Percentiles rank a stretch among this genome's conserved stretches.
These are phyloP conservation scores for Suhomyces canberraensis DNA, from an alignment of 805 yeast genomes.

Conservation along the genomic window DNA sequence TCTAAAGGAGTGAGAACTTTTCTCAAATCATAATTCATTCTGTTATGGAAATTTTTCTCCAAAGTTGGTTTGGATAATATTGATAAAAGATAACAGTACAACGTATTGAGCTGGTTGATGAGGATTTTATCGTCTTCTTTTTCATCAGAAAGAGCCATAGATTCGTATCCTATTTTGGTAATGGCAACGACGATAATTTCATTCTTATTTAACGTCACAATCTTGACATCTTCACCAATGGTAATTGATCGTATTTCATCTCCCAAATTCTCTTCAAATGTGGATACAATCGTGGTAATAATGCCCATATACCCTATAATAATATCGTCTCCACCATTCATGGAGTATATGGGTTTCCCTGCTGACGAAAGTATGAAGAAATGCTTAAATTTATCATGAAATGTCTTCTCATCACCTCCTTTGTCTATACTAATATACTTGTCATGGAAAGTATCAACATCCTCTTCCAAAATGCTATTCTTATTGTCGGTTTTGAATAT, in stretches of 20 bases:
- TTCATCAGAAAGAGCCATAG: slow-evolving; percentile 21
- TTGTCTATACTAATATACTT: slow-evolving; percentile 17
- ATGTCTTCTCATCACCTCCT: slow-evolving; percentile 10
- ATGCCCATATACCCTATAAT: slow-evolving; percentile 74
- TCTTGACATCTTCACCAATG: slow-evolving; percentile 45
- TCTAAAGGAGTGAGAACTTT: slow-evolving; percentile 75
- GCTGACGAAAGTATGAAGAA: slow-evolving; percentile 78
- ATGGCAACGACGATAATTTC: slow-evolving; percentile 78
- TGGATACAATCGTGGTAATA: slow-evolving; percentile 73
- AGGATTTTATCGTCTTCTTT: slow-evolving; percentile 15
- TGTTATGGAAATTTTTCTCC: slow-evolving; percentile 58
- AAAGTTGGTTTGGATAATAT: slow-evolving; percentile 81
- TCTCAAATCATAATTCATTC: slow-evolving; percentile 81
- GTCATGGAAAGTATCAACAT: slow-evolving; percentile 11
- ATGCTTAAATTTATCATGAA: slow-evolving; percentile 52
- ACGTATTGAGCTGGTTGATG: slow-evolving; percentile 57
- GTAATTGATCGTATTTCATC: slow-evolving; percentile 49
- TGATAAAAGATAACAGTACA: slow-evolving; percentile 77
- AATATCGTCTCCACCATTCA: slow-evolving; percentile 67
- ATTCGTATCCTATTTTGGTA: slow-evolving; percentile 50
- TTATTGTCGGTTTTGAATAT: slow-evolving; percentile 6
- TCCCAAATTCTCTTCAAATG: slow-evolving; percentile 48
- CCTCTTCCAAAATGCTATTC: not conserved
- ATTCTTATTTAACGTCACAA: slow-evolving; percentile 57
- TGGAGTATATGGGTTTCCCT: slow-evolving; percentile 83